Conservation (phyloP, 768 basidiomycete genomes). For the Tricholoma sp. region DNA sequence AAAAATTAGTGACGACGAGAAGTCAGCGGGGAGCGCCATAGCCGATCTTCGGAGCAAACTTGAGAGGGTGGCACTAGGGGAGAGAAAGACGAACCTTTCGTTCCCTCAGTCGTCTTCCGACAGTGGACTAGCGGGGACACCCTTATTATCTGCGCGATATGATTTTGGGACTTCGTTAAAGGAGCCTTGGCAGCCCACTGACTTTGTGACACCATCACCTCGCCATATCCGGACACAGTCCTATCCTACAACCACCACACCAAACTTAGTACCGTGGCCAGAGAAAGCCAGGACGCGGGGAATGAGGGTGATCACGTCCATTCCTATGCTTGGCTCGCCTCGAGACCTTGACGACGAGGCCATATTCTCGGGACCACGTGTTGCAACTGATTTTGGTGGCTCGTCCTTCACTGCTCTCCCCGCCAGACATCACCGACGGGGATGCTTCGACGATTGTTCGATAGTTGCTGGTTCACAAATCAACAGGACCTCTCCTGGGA, state of each 20-base stretch:
- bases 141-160: constrained; percentile 49
- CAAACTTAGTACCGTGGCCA: constrained; percentile 40
- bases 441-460: constrained; percentile 42
- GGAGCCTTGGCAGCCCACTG: constrained; percentile 37
- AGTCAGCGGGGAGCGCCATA: constrained; percentile 23
- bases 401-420: constrained; percentile 21
- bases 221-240: constrained; percentile 40
- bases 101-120: constrained; percentile 23
- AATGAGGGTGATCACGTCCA: neutral
- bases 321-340: constrained; percentile 42
- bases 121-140: constrained; percentile 15
- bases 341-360: constrained; percentile 36
- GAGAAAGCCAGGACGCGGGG: constrained; percentile 12
- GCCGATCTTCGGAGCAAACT: constrained; percentile 59
- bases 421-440: constrained; percentile 50
- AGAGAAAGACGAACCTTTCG: constrained; percentile 19
- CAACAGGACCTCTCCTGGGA: constrained; percentile 46
- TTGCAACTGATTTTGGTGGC: constrained; percentile 23
- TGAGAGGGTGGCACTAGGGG: constrained; percentile 51
- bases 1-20: constrained; percentile 24
- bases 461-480: constrained; percentile 24
- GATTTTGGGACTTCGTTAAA: constrained; percentile 51
- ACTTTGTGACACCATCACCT: constrained; percentile 12
- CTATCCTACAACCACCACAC: constrained; percentile 34
- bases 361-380: constrained; percentile 17